These are phyloP conservation scores for Solanum habrochaites DNA, from an alignment of 257 asterid genomes.

Conservation along the genomic window DNA sequence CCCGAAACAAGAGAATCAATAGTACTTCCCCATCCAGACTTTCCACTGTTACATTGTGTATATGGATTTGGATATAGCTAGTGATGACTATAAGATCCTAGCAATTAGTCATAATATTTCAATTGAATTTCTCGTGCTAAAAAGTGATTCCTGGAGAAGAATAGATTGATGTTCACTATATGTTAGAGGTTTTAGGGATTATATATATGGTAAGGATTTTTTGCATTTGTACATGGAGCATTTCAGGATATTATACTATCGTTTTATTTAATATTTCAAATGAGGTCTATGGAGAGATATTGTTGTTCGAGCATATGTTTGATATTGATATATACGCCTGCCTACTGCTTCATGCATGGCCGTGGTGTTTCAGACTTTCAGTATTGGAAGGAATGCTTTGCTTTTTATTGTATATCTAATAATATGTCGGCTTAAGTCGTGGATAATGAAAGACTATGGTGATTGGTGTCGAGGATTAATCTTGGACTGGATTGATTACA, in stretches of 20 bases:
- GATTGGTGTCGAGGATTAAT: neutral
- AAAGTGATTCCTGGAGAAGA: neutral
- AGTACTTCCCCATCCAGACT: neutral
- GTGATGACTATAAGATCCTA: neutral
- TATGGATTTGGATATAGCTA: neutral
- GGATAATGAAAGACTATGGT: neutral
- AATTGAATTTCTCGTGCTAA: neutral
- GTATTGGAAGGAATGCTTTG: neutral
- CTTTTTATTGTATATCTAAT: neutral
- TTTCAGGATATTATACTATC: neutral
- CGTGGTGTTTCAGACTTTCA: neutral
- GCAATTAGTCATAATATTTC: neutral
- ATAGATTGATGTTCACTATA: neutral
- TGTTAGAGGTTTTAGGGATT: no score
- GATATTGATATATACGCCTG: neutral
- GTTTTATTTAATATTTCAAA: neutral
- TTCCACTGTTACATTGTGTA: neutral
- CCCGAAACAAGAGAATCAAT: neutral
- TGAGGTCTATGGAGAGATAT: neutral
- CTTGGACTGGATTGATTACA: neutral
- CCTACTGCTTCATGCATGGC: neutral
- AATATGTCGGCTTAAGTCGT: neutral
- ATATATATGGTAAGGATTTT: neutral
- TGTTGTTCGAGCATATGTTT: neutral
- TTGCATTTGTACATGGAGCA: neutral